Evolutionary conservation across 768 basidiomycete genomes (phyloP).

Genomic region (Clavulina sp.): DNA sequence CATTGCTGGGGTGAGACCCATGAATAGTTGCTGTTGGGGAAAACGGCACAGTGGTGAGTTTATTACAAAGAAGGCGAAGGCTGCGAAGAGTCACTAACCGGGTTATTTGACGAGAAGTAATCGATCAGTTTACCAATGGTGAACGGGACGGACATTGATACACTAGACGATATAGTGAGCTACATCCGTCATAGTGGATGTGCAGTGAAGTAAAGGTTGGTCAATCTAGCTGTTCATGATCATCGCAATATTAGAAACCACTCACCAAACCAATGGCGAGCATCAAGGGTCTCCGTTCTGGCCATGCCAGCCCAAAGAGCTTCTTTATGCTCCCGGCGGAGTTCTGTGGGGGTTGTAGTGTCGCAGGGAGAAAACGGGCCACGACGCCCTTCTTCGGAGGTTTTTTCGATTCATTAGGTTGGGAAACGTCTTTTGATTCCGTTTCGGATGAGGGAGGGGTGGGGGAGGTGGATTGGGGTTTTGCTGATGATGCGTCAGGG

Average conservation of each 20-base stretch:
- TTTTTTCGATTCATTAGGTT: not conserved
- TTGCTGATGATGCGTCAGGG: too few species aligned
- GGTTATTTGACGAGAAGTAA: constrained; percentile 58
- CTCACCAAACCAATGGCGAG: constrained; percentile 47
- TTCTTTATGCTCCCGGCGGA: constrained; percentile 51
- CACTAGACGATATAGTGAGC: constrained; percentile 70
- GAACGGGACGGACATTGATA: constrained; percentile 85
- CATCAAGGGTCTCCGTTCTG: constrained; percentile 60
- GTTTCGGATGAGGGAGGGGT: not conserved
- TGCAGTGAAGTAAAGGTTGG: not conserved
- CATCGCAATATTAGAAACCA: not conserved
- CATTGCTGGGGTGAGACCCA: constrained; percentile 60
- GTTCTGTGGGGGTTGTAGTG: constrained; percentile 23
- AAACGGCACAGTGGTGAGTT: not conserved
- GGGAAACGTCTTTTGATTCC: not conserved
- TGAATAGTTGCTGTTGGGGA: constrained; percentile 45
- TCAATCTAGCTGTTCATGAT: not conserved
- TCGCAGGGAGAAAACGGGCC: constrained; percentile 18
- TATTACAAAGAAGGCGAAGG: not conserved
- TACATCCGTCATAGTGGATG: constrained; percentile 17
- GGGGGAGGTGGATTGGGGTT: not conserved
- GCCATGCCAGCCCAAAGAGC: constrained; percentile 59
- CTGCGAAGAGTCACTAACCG: constrained; percentile 30
- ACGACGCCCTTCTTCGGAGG: constrained; percentile 9
- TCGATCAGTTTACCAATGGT: constrained; percentile 91